Evolutionary conservation across 2,329 filamentous ascomycete species (phyloP), one percentile per base, ranked within the genome.

Genomic region (Fusarium pseudonygamai): DNA sequence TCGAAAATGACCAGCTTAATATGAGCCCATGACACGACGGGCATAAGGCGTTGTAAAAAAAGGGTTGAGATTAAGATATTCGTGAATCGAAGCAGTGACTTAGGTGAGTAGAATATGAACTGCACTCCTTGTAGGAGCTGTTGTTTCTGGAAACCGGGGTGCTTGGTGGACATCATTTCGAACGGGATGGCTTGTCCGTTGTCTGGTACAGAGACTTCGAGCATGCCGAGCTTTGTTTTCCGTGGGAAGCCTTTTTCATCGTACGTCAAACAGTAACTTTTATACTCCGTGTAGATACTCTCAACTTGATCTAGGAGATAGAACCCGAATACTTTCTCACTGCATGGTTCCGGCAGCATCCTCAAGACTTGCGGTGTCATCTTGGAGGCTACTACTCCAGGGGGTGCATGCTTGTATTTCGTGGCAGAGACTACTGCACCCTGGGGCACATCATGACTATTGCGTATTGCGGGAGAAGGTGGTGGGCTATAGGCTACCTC

Each of bases 61-160:
- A 55, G 20, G 22, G 20, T n/a, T 13, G 20, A 28, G 6, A 30
- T 30, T 39, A 55, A 22, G 12, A 55, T 40, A 13, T n/a, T 5
- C 9, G 36, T 16, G 13, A 55, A 55, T 28, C 14, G 14, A 22
- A 13, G 2, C 24, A 55, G 13, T 18, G 52, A 55, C 26, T 6
- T 11, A 14, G 24, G 36, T 9, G 52, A 55, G 6, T 40, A 13
- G 15, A 55, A 55, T n/a, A 28, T 40, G 36, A 55, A 40, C 52
- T 55, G 24, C 26, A 55, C 11, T 55, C 52, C 52, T 55, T 55
- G 34, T 13, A 55, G 26, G 52, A 55, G 52, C 2, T 39, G 26
- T 10, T n/a, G 0, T 24, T 22, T n/a, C 52, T 30, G 26, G 26
- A 40, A 36, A 9, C 5, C 8, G 49, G 49, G 36, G 36, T 28